A percentile compares a stretch with the other conserved stretches of the same genome.
These are phyloP conservation scores for Penicillium soppii DNA, from an alignment of 495 filamentous ascomycete species.

Conservation along the genomic window DNA sequence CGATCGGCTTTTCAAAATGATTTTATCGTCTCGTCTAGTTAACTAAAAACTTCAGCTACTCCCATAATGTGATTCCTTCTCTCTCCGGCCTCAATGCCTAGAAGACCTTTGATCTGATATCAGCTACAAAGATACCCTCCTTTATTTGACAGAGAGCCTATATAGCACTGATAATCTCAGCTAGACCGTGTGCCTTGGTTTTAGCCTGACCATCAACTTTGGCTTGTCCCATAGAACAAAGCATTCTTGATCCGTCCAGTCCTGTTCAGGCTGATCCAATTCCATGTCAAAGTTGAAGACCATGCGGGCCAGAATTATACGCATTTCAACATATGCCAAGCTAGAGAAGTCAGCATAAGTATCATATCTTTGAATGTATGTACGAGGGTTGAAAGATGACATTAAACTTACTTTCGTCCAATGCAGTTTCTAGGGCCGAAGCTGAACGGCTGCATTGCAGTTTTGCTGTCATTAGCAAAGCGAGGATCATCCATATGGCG, in stretches of 20 bases:
- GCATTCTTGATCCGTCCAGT: constrained; percentile 37
- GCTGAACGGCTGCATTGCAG: constrained; percentile 54
- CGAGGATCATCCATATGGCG: constrained; percentile 39
- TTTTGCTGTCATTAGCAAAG: constrained; percentile 41
- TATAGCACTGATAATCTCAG: too few relatives aligned
- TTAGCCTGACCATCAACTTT: constrained; percentile 34
- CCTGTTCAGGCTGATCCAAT: constrained; percentile 13
- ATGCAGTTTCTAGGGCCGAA: constrained; percentile 61
- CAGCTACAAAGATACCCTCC: too few relatives aligned
- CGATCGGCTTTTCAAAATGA: too few relatives aligned
- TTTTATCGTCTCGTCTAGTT: too few relatives aligned
- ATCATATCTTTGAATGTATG: background rate
- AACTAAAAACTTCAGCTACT: too few relatives aligned
- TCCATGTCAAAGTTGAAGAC: constrained; percentile 46
- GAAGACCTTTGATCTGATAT: too few relatives aligned
- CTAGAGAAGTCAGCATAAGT: constrained; percentile 16
- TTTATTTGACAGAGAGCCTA: too few relatives aligned
- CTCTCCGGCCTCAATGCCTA: too few relatives aligned
- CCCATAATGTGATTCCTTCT: too few relatives aligned
- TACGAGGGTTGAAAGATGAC: too few relatives aligned
- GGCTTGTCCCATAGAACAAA: constrained; percentile 43
- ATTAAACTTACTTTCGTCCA: constrained; percentile 50
- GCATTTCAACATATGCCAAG: constrained; percentile 46
- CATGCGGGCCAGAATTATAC: constrained; percentile 36
- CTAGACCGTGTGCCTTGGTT: background rate